Conservation (phyloP, 2,329 filamentous ascomycete genomes). For the Metarhizium humberi region DNA sequence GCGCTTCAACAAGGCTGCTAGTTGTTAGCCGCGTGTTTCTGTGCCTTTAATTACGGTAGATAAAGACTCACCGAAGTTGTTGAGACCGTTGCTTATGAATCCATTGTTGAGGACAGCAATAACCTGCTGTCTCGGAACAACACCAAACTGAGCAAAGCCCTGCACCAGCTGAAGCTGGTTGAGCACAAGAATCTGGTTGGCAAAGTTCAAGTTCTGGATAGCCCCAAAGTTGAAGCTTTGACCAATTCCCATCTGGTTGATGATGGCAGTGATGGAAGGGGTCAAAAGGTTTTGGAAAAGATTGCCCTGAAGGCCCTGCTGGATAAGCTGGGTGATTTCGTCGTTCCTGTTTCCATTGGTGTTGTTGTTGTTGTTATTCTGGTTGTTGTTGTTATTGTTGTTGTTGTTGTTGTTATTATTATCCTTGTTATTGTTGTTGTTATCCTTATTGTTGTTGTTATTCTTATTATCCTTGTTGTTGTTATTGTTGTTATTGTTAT, state of each 20-base stretch:
- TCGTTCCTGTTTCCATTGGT: not conserved
- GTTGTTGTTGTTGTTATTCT: no score
- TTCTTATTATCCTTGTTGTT: constrained; percentile 1
- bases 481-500: not conserved
- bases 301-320: constrained; percentile 8
- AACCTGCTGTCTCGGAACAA: constrained; percentile 14
- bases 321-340: constrained; percentile 4
- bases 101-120: constrained; percentile 14
- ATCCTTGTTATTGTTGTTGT: constrained; percentile 2
- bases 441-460: constrained; percentile 5
- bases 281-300: constrained; percentile 10
- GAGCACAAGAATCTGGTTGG: constrained; percentile 16
- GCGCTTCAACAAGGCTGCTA: constrained; percentile 9
- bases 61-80: constrained; percentile 9
- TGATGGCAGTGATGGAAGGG: constrained; percentile 13
- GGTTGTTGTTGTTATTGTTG: not conserved
- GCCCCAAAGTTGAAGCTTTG: constrained; percentile 16
- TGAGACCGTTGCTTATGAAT: constrained; percentile 11
- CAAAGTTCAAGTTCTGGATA: constrained; percentile 18
- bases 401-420: constrained; percentile 5
- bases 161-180: constrained; percentile 18
- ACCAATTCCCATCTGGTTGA: constrained; percentile 19
- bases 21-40: not conserved
- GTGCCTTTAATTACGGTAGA: not conserved
- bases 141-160: constrained; percentile 14